These are phyloP conservation scores for Rhododendron henanense DNA, from an alignment of 148 eudicot species.

Conservation along the genomic window DNA sequence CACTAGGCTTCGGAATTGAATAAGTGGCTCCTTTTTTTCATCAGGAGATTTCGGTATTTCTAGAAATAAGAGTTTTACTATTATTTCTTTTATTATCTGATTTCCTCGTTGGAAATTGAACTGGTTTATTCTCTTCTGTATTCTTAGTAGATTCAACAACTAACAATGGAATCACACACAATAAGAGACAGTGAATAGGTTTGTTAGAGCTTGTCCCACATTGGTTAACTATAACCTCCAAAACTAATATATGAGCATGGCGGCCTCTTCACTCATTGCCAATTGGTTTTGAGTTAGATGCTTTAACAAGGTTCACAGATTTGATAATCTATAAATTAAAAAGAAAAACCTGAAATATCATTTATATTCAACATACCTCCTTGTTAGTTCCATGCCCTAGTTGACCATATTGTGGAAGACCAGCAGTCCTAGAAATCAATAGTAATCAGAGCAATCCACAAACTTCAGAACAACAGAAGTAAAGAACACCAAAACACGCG, in stretches of 20 bases:
- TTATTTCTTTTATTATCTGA: neutral
- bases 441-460: neutral
- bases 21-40: neutral
- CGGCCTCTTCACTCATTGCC: too few species aligned
- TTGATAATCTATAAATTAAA: neutral
- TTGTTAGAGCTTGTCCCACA: too few species aligned
- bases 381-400: constrained; percentile 98
- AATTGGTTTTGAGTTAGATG: too few species aligned
- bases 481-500: neutral
- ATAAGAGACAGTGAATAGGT: neutral
- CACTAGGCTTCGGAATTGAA: neutral
- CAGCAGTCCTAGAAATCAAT: constrained; percentile 64
- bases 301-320: neutral
- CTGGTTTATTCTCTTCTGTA: neutral
- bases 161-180: neutral
- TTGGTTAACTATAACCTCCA: too few species aligned
- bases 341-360: neutral
- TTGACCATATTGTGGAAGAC: constrained; percentile 98
- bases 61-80: neutral
- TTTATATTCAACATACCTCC: constrained; percentile 47
- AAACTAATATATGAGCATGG: too few species aligned
- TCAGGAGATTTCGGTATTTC: neutral
- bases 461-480: neutral
- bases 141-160: neutral
- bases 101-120: neutral